Evolutionary conservation across 148 eudicot genomes (phyloP).

Genomic region (Chenopodium formosanum): DNA sequence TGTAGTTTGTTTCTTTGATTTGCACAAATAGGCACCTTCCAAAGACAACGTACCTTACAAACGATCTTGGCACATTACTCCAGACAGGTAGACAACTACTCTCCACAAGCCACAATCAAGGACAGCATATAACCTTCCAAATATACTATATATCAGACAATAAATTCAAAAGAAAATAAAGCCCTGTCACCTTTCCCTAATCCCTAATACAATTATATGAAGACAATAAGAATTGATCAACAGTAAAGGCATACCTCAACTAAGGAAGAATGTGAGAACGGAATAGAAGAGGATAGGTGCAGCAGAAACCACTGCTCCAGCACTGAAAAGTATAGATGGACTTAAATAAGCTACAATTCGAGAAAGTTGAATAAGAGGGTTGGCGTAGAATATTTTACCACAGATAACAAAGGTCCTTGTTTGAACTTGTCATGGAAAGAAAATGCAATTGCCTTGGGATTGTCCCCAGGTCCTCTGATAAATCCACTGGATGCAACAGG

Average conservation of each 20-base stretch:
- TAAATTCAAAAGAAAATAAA: neutral
- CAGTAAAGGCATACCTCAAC: slow-evolving; percentile 38
- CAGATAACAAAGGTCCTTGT: slow-evolving; percentile 92
- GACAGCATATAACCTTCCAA: neutral
- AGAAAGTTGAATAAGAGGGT: neutral
- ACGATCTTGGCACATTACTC: neutral
- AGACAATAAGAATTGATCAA: neutral
- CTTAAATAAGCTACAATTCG: slow-evolving; percentile 5
- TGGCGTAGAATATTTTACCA: slow-evolving; percentile 43
- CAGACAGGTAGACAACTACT: neutral
- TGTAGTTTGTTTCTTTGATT: no score
- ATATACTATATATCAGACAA: neutral
- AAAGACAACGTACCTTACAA: neutral
- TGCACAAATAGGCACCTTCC: neutral
- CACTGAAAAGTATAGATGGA: slow-evolving; percentile 45
- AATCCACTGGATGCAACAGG: slow-evolving; percentile 65
- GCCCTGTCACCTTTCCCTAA: neutral
- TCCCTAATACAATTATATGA: neutral
- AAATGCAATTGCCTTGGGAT: slow-evolving; percentile 69
- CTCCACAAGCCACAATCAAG: neutral
- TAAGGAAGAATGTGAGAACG: slow-evolving; percentile 61
- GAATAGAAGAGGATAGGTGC: slow-evolving; percentile 91
- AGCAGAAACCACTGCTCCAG: slow-evolving; percentile 92
- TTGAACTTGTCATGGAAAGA: slow-evolving; percentile 88
- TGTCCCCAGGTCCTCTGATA: slow-evolving; percentile 92